Percentiles rank a stretch among this genome's conserved stretches.
These are phyloP conservation scores for Rutstroemia sp. DNA, from an alignment of 2,329 filamentous ascomycete species.

Conservation along the genomic window DNA sequence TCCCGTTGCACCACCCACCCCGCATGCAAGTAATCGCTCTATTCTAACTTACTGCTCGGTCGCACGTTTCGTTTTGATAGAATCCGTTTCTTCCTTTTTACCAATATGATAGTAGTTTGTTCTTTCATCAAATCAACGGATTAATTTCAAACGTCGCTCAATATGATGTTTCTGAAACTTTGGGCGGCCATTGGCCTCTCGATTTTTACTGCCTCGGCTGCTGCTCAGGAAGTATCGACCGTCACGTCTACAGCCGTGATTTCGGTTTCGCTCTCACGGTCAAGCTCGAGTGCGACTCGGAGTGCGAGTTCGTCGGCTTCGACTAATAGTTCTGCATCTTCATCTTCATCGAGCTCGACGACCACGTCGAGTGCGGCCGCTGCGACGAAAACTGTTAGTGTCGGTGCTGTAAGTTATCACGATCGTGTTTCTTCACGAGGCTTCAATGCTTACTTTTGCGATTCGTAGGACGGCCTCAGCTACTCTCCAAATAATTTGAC, in stretches of 20 bases:
- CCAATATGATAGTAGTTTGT: background rate
- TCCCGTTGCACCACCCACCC: background rate
- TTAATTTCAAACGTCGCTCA: background rate
- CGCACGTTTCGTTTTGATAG: background rate
- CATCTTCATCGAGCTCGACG: background rate
- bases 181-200: background rate
- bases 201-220: background rate
- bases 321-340: background rate
- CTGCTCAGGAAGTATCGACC: no score
- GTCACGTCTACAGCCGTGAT: no score
- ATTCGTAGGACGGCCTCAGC: conserved; percentile 17
- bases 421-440: background rate
- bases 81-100: background rate
- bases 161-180: background rate
- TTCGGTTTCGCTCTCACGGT: no score
- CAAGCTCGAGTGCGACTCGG: background rate
- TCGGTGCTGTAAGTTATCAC: conserved; percentile 26
- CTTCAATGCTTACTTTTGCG: conserved; percentile 6
- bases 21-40: conserved; percentile 6
- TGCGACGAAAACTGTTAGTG: conserved; percentile 25
- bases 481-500: conserved; percentile 32
- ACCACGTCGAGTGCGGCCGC: conserved; percentile 8
- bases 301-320: conserved; percentile 1
- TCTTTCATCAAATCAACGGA: background rate
- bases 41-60: background rate